Evolutionary conservation across 2,329 filamentous ascomycete genomes (phyloP).

Genomic region (Arthrobotrys iridis): DNA sequence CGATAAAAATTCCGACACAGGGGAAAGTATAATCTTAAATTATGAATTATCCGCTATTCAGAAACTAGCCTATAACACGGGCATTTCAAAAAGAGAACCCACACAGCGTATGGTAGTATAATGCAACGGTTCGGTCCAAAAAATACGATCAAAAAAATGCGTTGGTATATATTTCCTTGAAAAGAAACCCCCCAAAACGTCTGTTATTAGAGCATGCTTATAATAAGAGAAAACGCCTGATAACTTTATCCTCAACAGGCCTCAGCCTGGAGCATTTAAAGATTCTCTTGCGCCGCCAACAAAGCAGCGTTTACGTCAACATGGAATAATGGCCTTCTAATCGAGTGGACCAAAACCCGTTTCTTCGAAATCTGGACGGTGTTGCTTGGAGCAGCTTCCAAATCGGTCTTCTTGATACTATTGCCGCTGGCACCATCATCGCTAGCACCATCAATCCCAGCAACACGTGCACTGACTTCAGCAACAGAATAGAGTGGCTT

Average conservation of each 20-base stretch:
- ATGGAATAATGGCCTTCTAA: conserved; percentile 92
- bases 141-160: too few relatives aligned
- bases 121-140: too few relatives aligned
- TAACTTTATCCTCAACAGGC: not conserved
- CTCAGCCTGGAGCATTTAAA: not conserved
- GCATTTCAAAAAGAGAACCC: too few relatives aligned
- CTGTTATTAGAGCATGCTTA: not conserved
- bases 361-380: conserved; percentile 62
- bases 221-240: not conserved
- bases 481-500: conserved; percentile 95
- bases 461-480: conserved; percentile 78
- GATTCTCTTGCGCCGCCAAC: conserved; percentile 83
- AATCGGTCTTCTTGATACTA: conserved; percentile 60
- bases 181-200: too few relatives aligned
- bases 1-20: too few relatives aligned
- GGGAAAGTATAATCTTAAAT: too few relatives aligned
- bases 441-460: conserved; percentile 58
- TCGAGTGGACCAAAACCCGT: conserved; percentile 78
- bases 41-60: too few relatives aligned
- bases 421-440: conserved; percentile 57
- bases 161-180: too few relatives aligned
- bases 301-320: conserved; percentile 88
- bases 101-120: too few relatives aligned
- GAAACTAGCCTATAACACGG: too few relatives aligned
- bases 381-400: conserved; percentile 57